Evolutionary conservation across 805 yeast species (phyloP).

Genomic region (Pichia gijzeniarum): DNA sequence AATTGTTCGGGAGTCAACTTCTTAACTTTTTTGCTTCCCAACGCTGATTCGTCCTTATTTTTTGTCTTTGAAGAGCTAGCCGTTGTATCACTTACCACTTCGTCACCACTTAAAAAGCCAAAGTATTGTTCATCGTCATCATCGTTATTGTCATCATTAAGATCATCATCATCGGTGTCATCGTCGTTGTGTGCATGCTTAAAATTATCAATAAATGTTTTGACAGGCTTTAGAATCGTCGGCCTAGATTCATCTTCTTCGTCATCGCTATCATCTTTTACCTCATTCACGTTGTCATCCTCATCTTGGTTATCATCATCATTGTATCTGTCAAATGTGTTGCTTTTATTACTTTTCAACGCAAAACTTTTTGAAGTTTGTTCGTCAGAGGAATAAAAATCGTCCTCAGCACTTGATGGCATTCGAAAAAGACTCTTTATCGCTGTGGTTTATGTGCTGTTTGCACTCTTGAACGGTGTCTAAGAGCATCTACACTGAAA

Average conservation of each 20-base stretch:
- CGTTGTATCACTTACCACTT: no score
- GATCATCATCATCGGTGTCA: conserved; percentile 14
- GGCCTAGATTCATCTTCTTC: conserved; percentile 1
- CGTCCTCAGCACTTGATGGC: background rate
- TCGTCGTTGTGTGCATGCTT: conserved; percentile 12
- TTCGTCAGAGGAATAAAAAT: conserved; percentile 10
- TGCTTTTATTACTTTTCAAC: background rate
- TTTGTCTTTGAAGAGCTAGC: no score
- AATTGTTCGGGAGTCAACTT: conserved; percentile 50
- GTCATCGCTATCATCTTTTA: conserved; percentile 13
- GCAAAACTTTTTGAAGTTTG: background rate
- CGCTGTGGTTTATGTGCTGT: no score
- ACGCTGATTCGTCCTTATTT: conserved; percentile 17
- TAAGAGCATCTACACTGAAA: no score
- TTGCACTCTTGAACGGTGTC: no score
- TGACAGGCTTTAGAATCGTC: background rate
- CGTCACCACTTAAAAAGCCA: conserved; percentile 14
- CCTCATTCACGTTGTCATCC: background rate
- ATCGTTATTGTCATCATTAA: conserved; percentile 13
- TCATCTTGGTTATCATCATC: conserved; percentile 1
- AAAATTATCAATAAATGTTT: conserved; percentile 14
- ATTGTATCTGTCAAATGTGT: background rate
- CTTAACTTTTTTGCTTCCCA: conserved; percentile 38
- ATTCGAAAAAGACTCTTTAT: no score
- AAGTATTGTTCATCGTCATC: conserved; percentile 9